Evolutionary conservation across 257 asterid species (phyloP).

Genomic region (Solanum chilense): DNA sequence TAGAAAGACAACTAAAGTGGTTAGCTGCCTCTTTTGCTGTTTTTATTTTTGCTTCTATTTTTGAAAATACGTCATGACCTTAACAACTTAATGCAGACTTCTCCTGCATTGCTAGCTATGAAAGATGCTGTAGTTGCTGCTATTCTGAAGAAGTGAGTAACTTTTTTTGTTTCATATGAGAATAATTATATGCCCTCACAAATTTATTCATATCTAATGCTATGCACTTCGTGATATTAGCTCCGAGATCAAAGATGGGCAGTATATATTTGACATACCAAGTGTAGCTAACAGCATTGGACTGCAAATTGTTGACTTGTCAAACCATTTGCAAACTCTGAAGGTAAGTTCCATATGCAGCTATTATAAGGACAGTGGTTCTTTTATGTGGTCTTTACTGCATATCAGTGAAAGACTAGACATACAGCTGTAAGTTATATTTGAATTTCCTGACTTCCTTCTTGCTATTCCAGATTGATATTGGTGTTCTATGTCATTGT

Average conservation of each 20-base stretch:
- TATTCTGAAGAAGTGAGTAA: conserved; percentile 68
- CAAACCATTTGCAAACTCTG: conserved; percentile 58
- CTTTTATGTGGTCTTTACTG: not conserved
- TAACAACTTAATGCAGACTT: conserved; percentile 49
- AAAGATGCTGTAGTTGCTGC: conserved; percentile 58
- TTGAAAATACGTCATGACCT: conserved; percentile 5
- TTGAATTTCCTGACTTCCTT: not conserved
- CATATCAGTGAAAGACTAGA: not conserved
- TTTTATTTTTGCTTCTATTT: not conserved
- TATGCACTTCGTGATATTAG: conserved; percentile 23
- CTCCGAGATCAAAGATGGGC: conserved; percentile 88
- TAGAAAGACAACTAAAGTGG: not conserved
- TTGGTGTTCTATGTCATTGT: not conserved
- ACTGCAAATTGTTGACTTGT: conserved; percentile 46
- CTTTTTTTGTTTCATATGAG: conserved; percentile 2
- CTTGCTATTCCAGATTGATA: not conserved
- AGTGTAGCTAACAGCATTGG: conserved; percentile 55
- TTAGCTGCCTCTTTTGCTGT: not conserved
- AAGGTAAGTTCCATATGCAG: conserved; percentile 34
- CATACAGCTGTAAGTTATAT: not conserved
- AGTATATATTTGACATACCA: conserved; percentile 73
- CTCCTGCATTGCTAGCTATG: conserved; percentile 63
- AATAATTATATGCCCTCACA: not conserved
- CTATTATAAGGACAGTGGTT: not conserved
- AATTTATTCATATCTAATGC: conserved; percentile 5